Conservation (phyloP, 768 basidiomycete genomes). For the Serendipita vermifera region DNA sequence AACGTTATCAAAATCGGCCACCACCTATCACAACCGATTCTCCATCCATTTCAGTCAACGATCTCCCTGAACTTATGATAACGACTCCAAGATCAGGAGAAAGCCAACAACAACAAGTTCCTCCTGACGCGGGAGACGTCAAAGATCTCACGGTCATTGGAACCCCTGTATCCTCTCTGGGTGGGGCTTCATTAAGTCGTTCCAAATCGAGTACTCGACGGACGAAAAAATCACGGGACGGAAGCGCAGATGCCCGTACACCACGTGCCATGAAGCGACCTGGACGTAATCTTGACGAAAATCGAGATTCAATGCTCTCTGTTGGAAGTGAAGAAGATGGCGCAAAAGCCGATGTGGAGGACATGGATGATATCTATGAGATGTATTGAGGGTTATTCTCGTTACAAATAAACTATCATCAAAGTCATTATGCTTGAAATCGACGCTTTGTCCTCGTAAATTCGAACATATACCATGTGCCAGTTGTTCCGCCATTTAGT, state of each 20-base stretch:
- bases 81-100: too few relatives aligned
- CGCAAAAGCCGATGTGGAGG: not conserved
- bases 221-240: not conserved
- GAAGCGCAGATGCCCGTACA: not conserved
- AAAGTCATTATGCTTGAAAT: too few relatives aligned
- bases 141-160: not conserved
- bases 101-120: too few relatives aligned
- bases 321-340: conserved; percentile 5
- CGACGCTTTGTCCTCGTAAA: too few relatives aligned
- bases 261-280: conserved; percentile 3
- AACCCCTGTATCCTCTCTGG: too few relatives aligned
- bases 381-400: not conserved
- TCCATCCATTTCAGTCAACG: too few relatives aligned
- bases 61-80: too few relatives aligned
- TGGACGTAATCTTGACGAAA: not conserved
- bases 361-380: not conserved
- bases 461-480: too few relatives aligned
- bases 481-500: too few relatives aligned
- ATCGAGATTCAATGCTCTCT: not conserved
- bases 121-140: not conserved
- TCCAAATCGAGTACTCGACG: not conserved
- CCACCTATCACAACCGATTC: too few relatives aligned
- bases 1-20: too few relatives aligned
- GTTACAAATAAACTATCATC: too few relatives aligned
- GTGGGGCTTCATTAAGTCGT: not conserved